Base-by-base conservation (phyloP, 768 basidiomycete species). In the Phaffia australis region DNA sequence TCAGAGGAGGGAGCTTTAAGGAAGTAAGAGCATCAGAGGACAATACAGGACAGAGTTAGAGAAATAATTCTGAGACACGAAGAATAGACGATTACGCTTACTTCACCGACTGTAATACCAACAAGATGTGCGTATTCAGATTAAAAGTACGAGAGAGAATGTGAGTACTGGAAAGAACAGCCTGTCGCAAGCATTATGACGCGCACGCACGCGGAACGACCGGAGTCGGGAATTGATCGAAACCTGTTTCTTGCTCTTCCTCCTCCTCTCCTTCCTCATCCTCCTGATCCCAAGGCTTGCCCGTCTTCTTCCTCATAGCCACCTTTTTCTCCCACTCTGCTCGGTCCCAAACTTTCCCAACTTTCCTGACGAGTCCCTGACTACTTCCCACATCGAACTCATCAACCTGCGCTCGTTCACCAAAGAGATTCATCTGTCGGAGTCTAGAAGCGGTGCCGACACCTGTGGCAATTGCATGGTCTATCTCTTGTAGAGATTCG, bases 221-320 rank as follows among this genome's bases (percentile, higher is more conserved):
- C 4, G 92, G 87, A 32, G 87, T 85, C 62, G 90, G 90, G 72
- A 87, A 87, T 71, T 92, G 88, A 70, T 87, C 87, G 73, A 92
- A 86, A 68, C 86, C 86, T 19, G 71, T 75, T 65, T 83, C 85
- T 29, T 83, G 85, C n/a, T 83, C 83, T 16, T 77, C 76, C n/a
- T 78, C 77, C 16, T 76, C 76, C 14, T 75, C 71, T 25, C 70
- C 70, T 51, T 73, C 72, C 23, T 71, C 73, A 60, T 57, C 27
- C 54, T 32, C 55, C 49, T 67, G 52, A 47, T 42, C 32, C 18
- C 35, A 18, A 19, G 35, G 35, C 11, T 42, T 42, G 4, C 35
- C 35, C 35, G 35, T 42, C 35, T 74, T 74, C 64, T 65, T 42
- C 11, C 35, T 64, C 66, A 72, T 72, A 16, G 82, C 77, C 0